Evolutionary conservation across 768 basidiomycete genomes (phyloP).

Genomic region (Suillus americanus): DNA sequence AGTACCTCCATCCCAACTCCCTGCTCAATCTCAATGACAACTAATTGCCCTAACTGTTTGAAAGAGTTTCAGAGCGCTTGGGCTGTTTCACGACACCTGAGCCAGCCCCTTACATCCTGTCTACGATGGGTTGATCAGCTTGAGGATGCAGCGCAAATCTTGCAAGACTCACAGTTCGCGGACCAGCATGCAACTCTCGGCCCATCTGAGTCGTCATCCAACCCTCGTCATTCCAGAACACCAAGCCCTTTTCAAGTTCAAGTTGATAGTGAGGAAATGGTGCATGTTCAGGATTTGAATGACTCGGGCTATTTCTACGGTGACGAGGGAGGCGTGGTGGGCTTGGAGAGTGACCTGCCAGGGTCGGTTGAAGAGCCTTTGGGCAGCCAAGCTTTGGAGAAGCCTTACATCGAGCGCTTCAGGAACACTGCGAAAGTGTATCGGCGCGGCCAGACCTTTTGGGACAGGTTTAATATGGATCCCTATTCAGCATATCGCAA

Average conservation of each 20-base stretch:
- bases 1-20: not conserved
- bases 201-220: not conserved
- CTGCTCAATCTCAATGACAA: not conserved
- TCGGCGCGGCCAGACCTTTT: not conserved
- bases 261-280: too few species aligned
- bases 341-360: too few species aligned
- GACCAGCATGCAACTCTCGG: not conserved
- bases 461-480: too few species aligned
- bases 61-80: not conserved
- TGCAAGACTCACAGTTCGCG: not conserved
- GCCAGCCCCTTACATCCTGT: not conserved
- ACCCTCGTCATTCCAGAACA: not conserved
- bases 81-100: not conserved
- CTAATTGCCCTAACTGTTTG: not conserved
- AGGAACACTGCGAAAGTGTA: not conserved
- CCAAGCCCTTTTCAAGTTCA: not conserved
- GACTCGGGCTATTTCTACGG: not conserved
- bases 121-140: not conserved
- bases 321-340: too few species aligned
- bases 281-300: not conserved
- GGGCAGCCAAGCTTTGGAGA: not conserved
- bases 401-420: not conserved
- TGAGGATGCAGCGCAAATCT: not conserved
- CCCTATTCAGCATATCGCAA: too few species aligned
- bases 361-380: too few species aligned